Evolutionary conservation across 768 basidiomycete species (phyloP), one percentile per base, ranked within the genome.

Genomic region (Gyrodon lividus): DNA sequence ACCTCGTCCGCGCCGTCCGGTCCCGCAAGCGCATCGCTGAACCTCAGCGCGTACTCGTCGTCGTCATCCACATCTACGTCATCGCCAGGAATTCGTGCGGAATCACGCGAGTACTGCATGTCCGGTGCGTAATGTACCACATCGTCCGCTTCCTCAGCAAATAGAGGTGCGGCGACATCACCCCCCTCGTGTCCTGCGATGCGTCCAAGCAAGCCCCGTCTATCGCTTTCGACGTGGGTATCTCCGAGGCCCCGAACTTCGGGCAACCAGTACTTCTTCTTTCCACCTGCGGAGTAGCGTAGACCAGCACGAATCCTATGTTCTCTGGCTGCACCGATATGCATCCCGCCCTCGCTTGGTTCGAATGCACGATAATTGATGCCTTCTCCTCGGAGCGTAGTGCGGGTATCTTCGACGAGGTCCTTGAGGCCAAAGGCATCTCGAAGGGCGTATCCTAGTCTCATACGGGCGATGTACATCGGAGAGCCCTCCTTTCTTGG

Each of bases 321-420:
- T 46, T 92, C 92, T 30, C 95, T 77, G 0, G 90, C 95, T 2
- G 78, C 77, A 33, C 96, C 97, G 54, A 92, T 84, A 62, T 99
- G 96, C 68, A 98, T 86, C 54, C 81, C 82, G 2, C 94, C 95
- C 64, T 97, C 95, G 35, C 89, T 91, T 3, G 97, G 96, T 64
- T 99, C 97, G 65, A 96, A 99, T 49, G 90, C 89, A 43, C 93
- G 86, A 70, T 99, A 99, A 51, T 92, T 90, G 80, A 98, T 93
- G 4, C 95, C 92, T 59, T 88, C 80, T 10, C 96, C 96, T 23
- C 81, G 79, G 9, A 97, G 71, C 0, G 96, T 98, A 6, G 82
- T 73, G 58, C 87, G 85, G 5, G 81, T 79, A 68, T 99, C 97
- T 66, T 89, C 86, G 49, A 91, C 72, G 44, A 99, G 89, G 64